Percentiles rank a stretch among this genome's conserved stretches.
Conservation (phyloP, 768 basidiomycete genomes). For the Boletus speciosus region DNA sequence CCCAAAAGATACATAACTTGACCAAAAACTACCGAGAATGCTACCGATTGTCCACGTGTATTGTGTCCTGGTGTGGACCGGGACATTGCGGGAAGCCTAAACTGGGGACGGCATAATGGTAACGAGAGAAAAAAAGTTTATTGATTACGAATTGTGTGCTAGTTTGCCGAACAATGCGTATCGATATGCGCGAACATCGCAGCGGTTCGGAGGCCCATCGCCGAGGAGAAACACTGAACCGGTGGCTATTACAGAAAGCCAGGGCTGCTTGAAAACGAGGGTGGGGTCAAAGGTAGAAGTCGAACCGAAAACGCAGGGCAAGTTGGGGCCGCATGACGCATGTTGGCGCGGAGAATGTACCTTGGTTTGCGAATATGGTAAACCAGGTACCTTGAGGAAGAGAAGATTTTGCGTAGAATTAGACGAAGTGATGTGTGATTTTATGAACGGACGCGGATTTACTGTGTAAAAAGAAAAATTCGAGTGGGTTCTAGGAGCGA, state of each 20-base stretch:
- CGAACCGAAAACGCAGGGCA: neutral
- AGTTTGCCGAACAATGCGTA: too few relatives aligned
- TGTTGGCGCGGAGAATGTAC: neutral
- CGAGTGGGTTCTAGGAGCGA: neutral
- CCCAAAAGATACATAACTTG: neutral
- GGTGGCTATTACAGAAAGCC: neutral
- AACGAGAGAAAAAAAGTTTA: neutral
- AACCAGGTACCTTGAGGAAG: neutral
- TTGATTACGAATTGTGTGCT: neutral
- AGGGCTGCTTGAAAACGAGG: slow-evolving; percentile 6
- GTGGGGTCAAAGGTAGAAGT: slow-evolving; percentile 1
- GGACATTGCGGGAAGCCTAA: slow-evolving; percentile 4
- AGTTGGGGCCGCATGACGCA: neutral
- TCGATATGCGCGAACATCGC: neutral
- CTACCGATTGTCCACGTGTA: slow-evolving; percentile 13
- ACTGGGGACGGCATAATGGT: neutral
- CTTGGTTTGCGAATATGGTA: neutral
- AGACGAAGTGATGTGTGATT: neutral
- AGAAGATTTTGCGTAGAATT: neutral
- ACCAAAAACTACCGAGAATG: slow-evolving; percentile 10
- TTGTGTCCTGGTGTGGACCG: neutral
- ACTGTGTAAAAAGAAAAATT: neutral
- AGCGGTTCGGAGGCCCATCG: neutral
- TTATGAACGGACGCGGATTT: neutral
- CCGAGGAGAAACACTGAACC: neutral